phyloP scores from a whole-genome alignment of 345 rosid genomes.

The Combretum micranthum region DNA sequence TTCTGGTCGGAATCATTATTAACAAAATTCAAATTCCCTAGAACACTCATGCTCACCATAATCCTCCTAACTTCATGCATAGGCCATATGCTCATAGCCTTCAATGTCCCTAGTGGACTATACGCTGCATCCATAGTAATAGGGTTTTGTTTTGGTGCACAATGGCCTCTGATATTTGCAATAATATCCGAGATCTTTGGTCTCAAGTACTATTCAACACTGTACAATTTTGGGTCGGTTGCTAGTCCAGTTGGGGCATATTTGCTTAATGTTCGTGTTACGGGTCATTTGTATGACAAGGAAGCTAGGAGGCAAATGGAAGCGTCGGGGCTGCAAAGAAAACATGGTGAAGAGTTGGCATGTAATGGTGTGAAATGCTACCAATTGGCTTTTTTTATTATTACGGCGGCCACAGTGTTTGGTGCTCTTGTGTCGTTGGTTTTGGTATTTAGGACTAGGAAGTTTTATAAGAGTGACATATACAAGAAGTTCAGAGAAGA shows the following conservation, averaged over 20 bases:
- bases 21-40: constrained; percentile 37
- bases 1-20: constrained; percentile 43
- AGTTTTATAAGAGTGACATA: constrained; percentile 54
- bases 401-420: constrained; percentile 39
- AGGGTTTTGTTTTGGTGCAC: constrained; percentile 59
- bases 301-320: constrained; percentile 46
- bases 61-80: constrained; percentile 39
- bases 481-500: constrained; percentile 52
- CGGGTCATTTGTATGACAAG: constrained; percentile 48
- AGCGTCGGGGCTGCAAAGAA: constrained; percentile 21
- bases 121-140: constrained; percentile 45
- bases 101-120: constrained; percentile 30
- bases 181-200: constrained; percentile 62
- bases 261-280: constrained; percentile 41
- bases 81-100: constrained; percentile 49
- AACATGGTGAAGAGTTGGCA: constrained; percentile 18
- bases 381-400: constrained; percentile 47
- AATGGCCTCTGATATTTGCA: constrained; percentile 51
- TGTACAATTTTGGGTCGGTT: constrained; percentile 47
- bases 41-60: constrained; percentile 36
- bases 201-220: constrained; percentile 54
- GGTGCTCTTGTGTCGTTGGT: constrained; percentile 43
- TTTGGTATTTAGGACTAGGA: constrained; percentile 49
- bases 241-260: constrained; percentile 65
- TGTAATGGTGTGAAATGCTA: constrained; percentile 50